These are phyloP conservation scores for Parastagonospora avenae DNA, from an alignment of 2,329 filamentous ascomycete genomes.

Conservation along the genomic window DNA sequence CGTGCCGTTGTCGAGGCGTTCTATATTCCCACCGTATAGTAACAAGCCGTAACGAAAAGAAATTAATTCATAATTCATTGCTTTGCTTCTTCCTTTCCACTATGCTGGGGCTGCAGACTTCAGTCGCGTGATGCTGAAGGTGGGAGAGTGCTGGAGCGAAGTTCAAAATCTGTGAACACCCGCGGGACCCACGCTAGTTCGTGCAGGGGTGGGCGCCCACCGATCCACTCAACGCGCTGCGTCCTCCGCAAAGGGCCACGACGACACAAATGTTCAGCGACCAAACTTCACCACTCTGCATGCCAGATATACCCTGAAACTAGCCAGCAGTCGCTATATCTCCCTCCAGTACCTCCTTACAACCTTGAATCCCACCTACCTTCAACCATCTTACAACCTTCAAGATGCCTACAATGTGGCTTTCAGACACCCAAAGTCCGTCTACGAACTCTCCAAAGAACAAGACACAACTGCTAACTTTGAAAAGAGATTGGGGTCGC, in stretches of 20 bases:
- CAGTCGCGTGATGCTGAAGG: not conserved
- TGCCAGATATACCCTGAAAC: constrained; percentile 10
- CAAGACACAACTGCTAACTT: not conserved
- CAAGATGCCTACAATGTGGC: constrained; percentile 85
- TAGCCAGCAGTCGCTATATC: constrained; percentile 1
- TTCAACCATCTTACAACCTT: not conserved
- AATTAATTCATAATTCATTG: not conserved
- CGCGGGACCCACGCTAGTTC: constrained; percentile 23
- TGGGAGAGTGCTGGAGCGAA: not conserved
- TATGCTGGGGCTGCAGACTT: not conserved
- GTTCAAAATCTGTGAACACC: constrained; percentile 25
- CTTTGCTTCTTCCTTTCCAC: not conserved
- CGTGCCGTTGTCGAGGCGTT: constrained; percentile 60
- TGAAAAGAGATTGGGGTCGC: constrained; percentile 87
- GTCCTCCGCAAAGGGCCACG: constrained; percentile 34
- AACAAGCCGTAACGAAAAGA: not conserved
- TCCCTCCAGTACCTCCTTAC: not conserved
- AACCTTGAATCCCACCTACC: not conserved
- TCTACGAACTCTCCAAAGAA: constrained; percentile 20
- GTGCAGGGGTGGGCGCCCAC: constrained; percentile 19
- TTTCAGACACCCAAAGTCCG: constrained; percentile 93
- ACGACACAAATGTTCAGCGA: constrained; percentile 33
- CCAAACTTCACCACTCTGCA: constrained; percentile 7
- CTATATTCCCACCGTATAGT: constrained; percentile 4
- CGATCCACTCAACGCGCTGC: constrained; percentile 14